A percentile compares a stretch with the other conserved stretches of the same genome.
phyloP scores from a whole-genome alignment of 2,329 filamentous ascomycete species.

The Daldinia eschscholtzii region DNA sequence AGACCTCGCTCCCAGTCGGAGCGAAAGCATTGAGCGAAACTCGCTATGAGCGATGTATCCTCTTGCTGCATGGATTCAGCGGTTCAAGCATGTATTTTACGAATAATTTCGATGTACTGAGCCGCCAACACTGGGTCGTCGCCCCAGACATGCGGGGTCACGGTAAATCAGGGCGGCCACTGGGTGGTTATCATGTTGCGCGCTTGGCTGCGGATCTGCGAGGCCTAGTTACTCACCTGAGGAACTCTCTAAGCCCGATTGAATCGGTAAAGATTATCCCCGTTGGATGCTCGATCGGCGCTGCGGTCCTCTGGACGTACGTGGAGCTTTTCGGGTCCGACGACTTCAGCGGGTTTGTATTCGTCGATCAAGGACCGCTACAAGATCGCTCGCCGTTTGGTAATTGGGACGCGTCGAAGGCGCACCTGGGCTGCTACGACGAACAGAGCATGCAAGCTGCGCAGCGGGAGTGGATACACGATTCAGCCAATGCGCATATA shows the following conservation, averaged over 20 bases:
- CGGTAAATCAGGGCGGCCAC: constrained; percentile 51
- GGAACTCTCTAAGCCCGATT: background rate
- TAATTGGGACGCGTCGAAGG: constrained; percentile 51
- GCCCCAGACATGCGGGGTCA: constrained; percentile 58
- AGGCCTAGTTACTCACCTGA: constrained; percentile 51
- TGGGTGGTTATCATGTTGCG: constrained; percentile 57
- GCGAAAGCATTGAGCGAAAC: constrained; percentile 18
- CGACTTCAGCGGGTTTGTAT: constrained; percentile 53
- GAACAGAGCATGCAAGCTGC: constrained; percentile 54
- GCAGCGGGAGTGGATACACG: constrained; percentile 65
- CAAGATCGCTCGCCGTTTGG: constrained; percentile 54
- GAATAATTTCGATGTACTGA: constrained; percentile 52
- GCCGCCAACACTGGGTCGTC: constrained; percentile 53
- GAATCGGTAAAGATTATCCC: constrained; percentile 46
- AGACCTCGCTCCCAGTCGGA: constrained; percentile 51
- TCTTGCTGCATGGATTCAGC: constrained; percentile 59
- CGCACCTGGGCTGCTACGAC: constrained; percentile 56
- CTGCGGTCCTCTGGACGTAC: constrained; percentile 58
- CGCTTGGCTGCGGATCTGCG: constrained; percentile 56
- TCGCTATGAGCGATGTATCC: constrained; percentile 48
- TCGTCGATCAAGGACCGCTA: constrained; percentile 58
- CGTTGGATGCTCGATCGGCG: constrained; percentile 58
- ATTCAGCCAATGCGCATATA: constrained; percentile 52
- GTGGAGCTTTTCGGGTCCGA: constrained; percentile 55
- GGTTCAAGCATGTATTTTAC: constrained; percentile 57